Evolutionary conservation across 2,329 filamentous ascomycete genomes (phyloP), one percentile per base, ranked within the genome.

Genomic region (Coniochaeta sp.): DNA sequence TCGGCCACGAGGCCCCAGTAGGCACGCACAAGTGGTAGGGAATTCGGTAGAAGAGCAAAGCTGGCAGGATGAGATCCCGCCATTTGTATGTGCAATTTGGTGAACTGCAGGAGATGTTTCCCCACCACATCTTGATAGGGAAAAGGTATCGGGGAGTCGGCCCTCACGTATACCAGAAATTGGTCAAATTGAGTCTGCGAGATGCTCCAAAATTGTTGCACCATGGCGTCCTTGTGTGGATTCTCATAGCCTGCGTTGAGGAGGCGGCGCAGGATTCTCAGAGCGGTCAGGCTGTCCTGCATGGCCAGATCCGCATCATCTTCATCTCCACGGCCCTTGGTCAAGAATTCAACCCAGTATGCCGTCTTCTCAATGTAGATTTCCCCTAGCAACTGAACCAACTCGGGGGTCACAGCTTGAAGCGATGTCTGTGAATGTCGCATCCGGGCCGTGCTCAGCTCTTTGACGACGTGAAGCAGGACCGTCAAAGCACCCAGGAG

Each of bases 41-140:
- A 92, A 67, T 90, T 88, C 1, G 92, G 91, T 7, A 99, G 81
- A 14, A 91, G 79, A 0, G 88, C 87, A 72, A 97, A 98, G 59
- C 91, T 90, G 3, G 89, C 87, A 1, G 93, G 87, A 71, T 96
- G 92, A 5, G 80, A 77, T 57, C 85, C 85, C 1, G 91, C 86
- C 88, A 98, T 93, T 60, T 91, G 88, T 42, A 96, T 81, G 71
- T 98, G 95, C 3, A 99, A 78, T 73, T 98, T 99, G 3, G 93
- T 88, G 57, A 98, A 88, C 70, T 98, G 93, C 47, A 97, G 76
- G 2, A 96, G 79, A 70, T 97, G 93, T 70, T 92, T 96, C 65
- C 90, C 89, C n/a, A 96, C 77, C 26, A 89, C 70, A 38, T 81
- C 82, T 61, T 84, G 82, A 26, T 86, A 81, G 4, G 76, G 73